Evolutionary conservation across 257 asterid species (phyloP).

Genomic region (Solanum verrucosum): DNA sequence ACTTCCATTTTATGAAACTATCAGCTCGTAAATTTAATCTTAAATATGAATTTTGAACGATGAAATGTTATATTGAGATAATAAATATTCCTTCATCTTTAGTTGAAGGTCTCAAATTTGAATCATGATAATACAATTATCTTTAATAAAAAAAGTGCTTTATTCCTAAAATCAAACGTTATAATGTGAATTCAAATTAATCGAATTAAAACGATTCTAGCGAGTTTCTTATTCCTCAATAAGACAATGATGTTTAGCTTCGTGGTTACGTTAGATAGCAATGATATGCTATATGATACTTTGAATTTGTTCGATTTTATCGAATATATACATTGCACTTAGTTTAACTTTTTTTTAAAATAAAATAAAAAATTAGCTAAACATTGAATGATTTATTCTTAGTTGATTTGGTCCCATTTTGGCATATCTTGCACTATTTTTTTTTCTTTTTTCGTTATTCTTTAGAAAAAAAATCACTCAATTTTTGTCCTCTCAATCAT

Average conservation of each 20-base stretch:
- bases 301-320: not conserved
- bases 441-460: not conserved
- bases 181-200: not conserved
- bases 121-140: not conserved
- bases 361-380: not conserved
- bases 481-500: not conserved
- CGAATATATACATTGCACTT: not conserved
- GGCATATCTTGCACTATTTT: not conserved
- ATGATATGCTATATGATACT: not conserved
- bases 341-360: not conserved
- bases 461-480: not conserved
- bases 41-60: not conserved
- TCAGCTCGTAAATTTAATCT: not conserved
- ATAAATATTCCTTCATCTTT: not conserved
- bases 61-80: not conserved
- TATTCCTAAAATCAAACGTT: not conserved
- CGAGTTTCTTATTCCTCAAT: not conserved
- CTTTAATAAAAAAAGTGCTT: not conserved
- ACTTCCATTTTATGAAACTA: not conserved
- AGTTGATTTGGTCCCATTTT: not conserved
- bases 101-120: not conserved
- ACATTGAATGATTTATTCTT: not conserved
- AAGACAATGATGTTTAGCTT: not conserved
- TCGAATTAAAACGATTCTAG: not conserved
- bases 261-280: not conserved